phyloP scores from a whole-genome alignment of 495 filamentous ascomycete genomes.

The Neohortaea acidophila region DNA sequence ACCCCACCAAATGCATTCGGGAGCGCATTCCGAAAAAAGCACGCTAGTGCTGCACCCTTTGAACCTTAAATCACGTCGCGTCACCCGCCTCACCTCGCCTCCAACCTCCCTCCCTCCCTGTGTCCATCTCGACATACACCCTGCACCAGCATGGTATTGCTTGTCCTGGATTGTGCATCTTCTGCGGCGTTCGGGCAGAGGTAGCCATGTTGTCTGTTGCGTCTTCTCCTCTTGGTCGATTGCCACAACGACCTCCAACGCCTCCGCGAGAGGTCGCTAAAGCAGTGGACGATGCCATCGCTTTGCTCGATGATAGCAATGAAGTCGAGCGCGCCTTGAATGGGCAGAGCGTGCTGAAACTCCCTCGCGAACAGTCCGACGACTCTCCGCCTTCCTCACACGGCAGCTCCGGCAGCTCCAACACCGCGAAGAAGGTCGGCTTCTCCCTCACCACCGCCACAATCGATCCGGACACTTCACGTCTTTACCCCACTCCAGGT shows the following conservation, averaged over 20 bases:
- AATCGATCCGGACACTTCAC: too few species aligned
- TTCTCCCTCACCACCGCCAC: constrained; percentile 54
- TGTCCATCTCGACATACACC: too few species aligned
- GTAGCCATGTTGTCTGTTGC: constrained; percentile 23
- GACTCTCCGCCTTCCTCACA: constrained; percentile 32
- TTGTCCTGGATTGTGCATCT: too few species aligned
- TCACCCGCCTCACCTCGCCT: too few species aligned
- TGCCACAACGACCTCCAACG: constrained; percentile 43
- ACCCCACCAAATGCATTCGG: too few species aligned
- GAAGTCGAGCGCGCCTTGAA: constrained; percentile 12
- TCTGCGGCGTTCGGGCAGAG: constrained; percentile 14
- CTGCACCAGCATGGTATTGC: too few species aligned
- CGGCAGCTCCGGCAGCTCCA: constrained; percentile 25
- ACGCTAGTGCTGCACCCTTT: too few species aligned
- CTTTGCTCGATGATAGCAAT: constrained; percentile 25
- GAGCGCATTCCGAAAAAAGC: too few species aligned
- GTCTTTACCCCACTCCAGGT: too few species aligned
- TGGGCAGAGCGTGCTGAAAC: too few species aligned
- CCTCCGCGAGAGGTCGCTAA: constrained; percentile 42
- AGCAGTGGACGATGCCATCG: constrained; percentile 20
- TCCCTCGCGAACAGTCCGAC: constrained; percentile 27
- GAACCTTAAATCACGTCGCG: too few species aligned
- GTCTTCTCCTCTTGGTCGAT: constrained; percentile 17
- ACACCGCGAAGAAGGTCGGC: constrained; percentile 42
- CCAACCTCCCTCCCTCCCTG: too few species aligned